Conservation (phyloP, 768 basidiomycete species). For the Naganishia vishniacii region DNA sequence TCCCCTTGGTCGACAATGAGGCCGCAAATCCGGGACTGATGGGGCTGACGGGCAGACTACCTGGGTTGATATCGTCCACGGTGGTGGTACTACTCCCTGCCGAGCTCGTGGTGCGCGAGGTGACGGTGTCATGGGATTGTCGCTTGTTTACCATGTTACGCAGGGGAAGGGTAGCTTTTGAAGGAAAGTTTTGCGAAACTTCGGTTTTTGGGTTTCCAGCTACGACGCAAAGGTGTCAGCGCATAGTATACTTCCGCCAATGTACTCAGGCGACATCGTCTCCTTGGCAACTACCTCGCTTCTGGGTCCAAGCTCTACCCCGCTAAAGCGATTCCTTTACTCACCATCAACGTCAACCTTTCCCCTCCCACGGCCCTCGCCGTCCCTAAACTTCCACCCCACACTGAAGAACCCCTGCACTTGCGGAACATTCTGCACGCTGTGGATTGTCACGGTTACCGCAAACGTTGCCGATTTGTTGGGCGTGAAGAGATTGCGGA, state of each 20-base stretch:
- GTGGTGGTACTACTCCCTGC: not conserved
- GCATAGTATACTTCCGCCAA: not conserved
- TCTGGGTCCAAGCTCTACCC: too few relatives aligned
- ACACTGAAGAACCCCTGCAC: constrained; percentile 23
- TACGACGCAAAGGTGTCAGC: too few relatives aligned
- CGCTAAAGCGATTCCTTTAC: not conserved
- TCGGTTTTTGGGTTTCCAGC: not conserved
- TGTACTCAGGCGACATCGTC: too few relatives aligned
- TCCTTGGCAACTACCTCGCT: too few relatives aligned
- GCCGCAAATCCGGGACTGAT: not conserved
- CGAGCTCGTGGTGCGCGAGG: not conserved
- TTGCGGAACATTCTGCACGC: constrained; percentile 24
- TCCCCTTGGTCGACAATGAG: not conserved
- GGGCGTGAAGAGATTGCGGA: constrained; percentile 9
- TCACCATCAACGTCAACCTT: constrained; percentile 18
- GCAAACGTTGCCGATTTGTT: constrained; percentile 21
- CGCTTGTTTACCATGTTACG: constrained; percentile 1
- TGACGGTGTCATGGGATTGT: not conserved
- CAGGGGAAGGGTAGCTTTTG: constrained; percentile 2
- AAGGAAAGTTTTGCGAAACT: not conserved
- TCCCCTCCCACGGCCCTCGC: constrained; percentile 6
- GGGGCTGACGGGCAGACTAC: not conserved
- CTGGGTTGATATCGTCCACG: not conserved
- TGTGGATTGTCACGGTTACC: constrained; percentile 20
- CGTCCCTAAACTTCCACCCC: constrained; percentile 26